A percentile compares a stretch with the other conserved stretches of the same genome.
These are phyloP conservation scores for Podaxis sp. DNA, from an alignment of 768 basidiomycete genomes.

Conservation along the genomic window DNA sequence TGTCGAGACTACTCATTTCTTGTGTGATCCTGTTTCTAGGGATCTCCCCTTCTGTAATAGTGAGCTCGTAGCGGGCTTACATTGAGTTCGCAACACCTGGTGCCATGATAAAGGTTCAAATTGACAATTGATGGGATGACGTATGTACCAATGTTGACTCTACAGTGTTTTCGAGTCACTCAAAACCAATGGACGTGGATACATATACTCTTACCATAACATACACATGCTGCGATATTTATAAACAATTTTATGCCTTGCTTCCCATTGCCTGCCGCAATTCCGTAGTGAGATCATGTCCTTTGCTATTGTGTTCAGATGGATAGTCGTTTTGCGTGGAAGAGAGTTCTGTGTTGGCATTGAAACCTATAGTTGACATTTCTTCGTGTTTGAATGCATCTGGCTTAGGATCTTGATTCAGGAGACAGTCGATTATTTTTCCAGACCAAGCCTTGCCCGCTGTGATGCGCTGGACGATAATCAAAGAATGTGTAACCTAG, in stretches of 20 bases:
- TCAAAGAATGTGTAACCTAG: constrained; percentile 1
- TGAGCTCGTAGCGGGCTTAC: too few species aligned
- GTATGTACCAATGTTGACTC: too few species aligned
- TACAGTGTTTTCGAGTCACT: not conserved
- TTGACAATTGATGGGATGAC: not conserved
- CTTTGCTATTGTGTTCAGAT: constrained; percentile 1
- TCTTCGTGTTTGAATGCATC: not conserved
- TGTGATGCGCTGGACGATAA: constrained; percentile 4
- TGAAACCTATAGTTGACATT: constrained; percentile 6
- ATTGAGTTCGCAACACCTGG: too few species aligned
- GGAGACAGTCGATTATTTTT: constrained; percentile 6
- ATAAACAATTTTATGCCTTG: not conserved
- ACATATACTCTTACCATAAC: not conserved
- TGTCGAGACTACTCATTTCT: too few species aligned
- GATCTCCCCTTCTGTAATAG: too few species aligned
- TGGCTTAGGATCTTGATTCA: not conserved
- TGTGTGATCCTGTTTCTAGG: too few species aligned
- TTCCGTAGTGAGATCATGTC: not conserved
- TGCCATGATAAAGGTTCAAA: too few species aligned
- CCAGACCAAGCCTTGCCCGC: constrained; percentile 8
- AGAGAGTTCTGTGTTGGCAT: constrained; percentile 5
- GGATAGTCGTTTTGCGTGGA: not conserved
- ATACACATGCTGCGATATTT: not conserved
- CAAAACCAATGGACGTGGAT: too few species aligned
- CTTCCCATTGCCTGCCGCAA: not conserved